Base-by-base conservation (phyloP, 2,329 filamentous ascomycete genomes). In the Xylaria sp. region DNA sequence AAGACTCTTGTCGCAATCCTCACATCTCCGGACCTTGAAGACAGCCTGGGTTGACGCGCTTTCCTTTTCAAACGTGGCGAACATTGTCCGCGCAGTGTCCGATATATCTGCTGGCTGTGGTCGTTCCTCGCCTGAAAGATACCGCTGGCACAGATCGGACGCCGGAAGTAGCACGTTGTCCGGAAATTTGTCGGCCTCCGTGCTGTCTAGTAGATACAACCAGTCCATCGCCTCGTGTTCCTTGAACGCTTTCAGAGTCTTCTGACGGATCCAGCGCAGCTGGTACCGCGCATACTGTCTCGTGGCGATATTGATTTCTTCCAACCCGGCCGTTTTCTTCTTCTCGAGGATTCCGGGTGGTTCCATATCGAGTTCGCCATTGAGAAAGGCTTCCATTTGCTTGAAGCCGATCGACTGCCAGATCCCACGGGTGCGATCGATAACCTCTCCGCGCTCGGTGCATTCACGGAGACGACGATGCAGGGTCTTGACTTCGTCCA, bases 401-500 rank as follows among this genome's bases (percentile, higher is more conserved):
- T 97, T 98, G 81, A 94, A 98, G 0, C 96, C 96, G 70, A 99
- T 99, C 0, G 94, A 96, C 63, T 97, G 92, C 94, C 95, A 99
- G 52, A 99, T 97, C 0, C 96, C 97, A 63, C 90, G 89, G 1
- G 88, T 92, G 72, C 89, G 86, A 76, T 98, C 94, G 1, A 96
- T 81, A 0, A 80, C 72, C 1, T 84, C 80, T 0, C 89, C 91
- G 1, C 82, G 76, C 0, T 82, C 77, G 0, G 78, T 72, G 20
- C 77, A 77, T 1, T 75, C 63, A 20, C 73, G 79, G 3, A 81
- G 77, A 57, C 84, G 82, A 1, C 81, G 74, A 69, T 84, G 82
- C 54, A 89, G 80, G 58, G 83, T 77, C 28, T 78, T 78, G 0
- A 85, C 82, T 74, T 90, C 88, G 7, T 82, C 78, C 68, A 86